phyloP scores from a whole-genome alignment of 805 yeast genomes.

The Sugiyamaella americana region DNA sequence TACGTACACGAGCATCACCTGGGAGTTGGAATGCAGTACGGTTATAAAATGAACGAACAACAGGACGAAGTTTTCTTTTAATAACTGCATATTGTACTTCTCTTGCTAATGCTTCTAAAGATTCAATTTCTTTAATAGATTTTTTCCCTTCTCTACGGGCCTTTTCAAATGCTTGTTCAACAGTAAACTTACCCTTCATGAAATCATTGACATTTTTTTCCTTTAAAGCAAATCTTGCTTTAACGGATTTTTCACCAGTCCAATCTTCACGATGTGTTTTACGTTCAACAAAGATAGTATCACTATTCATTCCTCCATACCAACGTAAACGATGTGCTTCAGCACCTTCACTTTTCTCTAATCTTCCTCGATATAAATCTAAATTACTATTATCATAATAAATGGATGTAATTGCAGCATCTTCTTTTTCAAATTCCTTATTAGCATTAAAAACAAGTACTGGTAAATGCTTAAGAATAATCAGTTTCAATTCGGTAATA shows the following conservation, averaged over 20 bases:
- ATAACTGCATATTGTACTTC: conserved; percentile 89
- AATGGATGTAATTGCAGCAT: conserved; percentile 93
- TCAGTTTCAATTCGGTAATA: conserved; percentile 90
- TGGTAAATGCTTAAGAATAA: conserved; percentile 89
- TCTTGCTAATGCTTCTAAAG: conserved; percentile 82
- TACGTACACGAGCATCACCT: conserved; percentile 98
- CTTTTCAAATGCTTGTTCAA: conserved; percentile 84
- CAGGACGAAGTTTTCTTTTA: conserved; percentile 83
- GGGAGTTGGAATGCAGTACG: conserved; percentile 99
- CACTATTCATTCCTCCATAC: conserved; percentile 97
- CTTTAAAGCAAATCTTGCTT: conserved; percentile 89
- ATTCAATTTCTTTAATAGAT: conserved; percentile 78
- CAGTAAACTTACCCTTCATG: conserved; percentile 77
- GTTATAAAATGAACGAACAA: conserved; percentile 90
- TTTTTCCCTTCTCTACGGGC: conserved; percentile 91
- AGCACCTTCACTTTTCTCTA: conserved; percentile 96
- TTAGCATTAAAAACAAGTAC: conserved; percentile 94
- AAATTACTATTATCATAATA: conserved; percentile 86
- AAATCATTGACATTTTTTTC: conserved; percentile 87
- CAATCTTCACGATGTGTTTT: conserved; percentile 99
- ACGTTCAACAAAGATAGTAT: conserved; percentile 90
- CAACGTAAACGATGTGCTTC: conserved; percentile 97
- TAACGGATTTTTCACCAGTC: conserved; percentile 99
- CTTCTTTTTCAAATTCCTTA: conserved; percentile 92
- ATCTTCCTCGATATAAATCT: conserved; percentile 89